Evolutionary conservation across 2,329 filamentous ascomycete species (phyloP), one percentile per base, ranked within the genome.

Genomic region (Apiospora malaysiana): DNA sequence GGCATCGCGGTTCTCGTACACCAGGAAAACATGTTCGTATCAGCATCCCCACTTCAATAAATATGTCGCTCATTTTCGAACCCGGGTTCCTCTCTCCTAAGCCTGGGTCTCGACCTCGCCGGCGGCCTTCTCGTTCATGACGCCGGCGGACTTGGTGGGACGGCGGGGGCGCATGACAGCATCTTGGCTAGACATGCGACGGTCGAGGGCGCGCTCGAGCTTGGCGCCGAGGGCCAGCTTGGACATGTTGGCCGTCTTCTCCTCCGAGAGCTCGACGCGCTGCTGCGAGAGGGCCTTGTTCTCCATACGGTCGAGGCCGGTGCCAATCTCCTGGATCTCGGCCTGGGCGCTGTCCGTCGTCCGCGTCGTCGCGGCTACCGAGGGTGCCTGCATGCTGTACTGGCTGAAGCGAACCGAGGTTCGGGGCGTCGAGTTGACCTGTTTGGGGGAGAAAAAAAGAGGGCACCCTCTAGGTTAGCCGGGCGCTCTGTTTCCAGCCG

Each of bases 201-300:
- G 88, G 75, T 92, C 92, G 70, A 98, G 89, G 27, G 95, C 94
- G 72, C 95, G 91, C 81, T 97, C 94, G 51, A 97, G 89, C 84
- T 97, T 97, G 72, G 94, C 94, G 66, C 94, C 93, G 69, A 97
- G 88, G 47, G 94, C 94, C 71, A 97, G 88, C 84, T 97, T 97
- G 85, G 90, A 91, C 82, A 97, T 86, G 80, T 92, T 91, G 77
- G 94, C 93, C 25, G 88, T 90, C 87, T 97, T 97, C 82, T 95
- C 91, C 73, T 92, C 89, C 79, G 87, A 92, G 74, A 95, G 89
- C 70, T 90, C 86, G 78, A 95, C 95, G 76, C 95, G 92, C 85
- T 98, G 95, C 77, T 92, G 89, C 76, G 90, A 85, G 40, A 97
- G 90, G 67, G 92, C 93, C 83, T 94, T 94, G 86, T 97, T 96